phyloP scores from a whole-genome alignment of 495 filamentous ascomycete species.

The Podospora australis region DNA sequence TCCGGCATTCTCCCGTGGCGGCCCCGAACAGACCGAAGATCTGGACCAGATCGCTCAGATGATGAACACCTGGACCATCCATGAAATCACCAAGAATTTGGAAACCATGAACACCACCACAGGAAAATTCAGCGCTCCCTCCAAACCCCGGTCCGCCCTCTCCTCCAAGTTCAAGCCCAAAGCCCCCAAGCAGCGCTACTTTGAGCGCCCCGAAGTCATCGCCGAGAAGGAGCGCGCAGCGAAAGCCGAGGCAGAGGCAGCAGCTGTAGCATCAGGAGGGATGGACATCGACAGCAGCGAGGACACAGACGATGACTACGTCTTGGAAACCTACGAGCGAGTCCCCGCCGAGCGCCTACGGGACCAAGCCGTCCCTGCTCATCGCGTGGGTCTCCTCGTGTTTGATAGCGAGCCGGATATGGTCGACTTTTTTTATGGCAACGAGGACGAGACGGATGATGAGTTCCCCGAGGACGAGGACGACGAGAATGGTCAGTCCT shows the following conservation, averaged over 20 bases:
- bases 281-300: constrained; percentile 24
- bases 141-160: constrained; percentile 16
- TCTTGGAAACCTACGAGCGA: constrained; percentile 49
- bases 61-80: constrained; percentile 45
- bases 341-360: constrained; percentile 41
- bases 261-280: background rate
- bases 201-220: constrained; percentile 32
- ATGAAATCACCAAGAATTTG: constrained; percentile 41
- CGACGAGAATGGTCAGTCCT: constrained; percentile 45
- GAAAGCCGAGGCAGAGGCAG: background rate
- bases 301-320: constrained; percentile 42
- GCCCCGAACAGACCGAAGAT: constrained; percentile 35
- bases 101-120: constrained; percentile 29
- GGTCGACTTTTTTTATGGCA: constrained; percentile 44
- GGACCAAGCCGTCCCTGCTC: constrained; percentile 26
- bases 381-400: constrained; percentile 44
- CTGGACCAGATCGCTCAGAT: constrained; percentile 41
- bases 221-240: constrained; percentile 9
- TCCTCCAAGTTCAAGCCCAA: constrained; percentile 39
- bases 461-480: constrained; percentile 36
- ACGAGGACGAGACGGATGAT: background rate
- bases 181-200: constrained; percentile 37
- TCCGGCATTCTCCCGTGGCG: too few species aligned
- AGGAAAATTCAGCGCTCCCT: constrained; percentile 22
- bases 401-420: constrained; percentile 46